Percentiles rank a stretch among this genome's conserved stretches.
Evolutionary conservation across 75 land plant genomes (phyloP).

Genomic region (Selaginella tamariscina): DNA sequence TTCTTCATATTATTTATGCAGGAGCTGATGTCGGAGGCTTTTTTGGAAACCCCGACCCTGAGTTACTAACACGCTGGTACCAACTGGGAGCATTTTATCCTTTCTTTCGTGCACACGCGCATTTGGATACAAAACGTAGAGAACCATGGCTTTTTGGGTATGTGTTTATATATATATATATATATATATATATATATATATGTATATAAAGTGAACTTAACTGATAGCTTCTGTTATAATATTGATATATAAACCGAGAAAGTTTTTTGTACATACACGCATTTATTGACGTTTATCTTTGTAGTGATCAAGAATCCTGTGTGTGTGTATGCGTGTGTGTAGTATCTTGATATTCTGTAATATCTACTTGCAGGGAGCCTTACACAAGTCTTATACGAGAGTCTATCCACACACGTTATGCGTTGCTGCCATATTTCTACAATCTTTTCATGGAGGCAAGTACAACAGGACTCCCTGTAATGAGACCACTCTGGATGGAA

Average conservation of each 20-base stretch:
- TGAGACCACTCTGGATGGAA: slow-evolving; percentile 98
- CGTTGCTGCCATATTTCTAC: slow-evolving; percentile 75
- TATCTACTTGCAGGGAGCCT: slow-evolving; percentile 49
- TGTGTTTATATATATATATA: too few relatives aligned
- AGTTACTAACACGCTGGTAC: slow-evolving; percentile 90
- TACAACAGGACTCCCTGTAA: slow-evolving; percentile 67
- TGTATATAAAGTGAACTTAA: too few relatives aligned
- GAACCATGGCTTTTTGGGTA: slow-evolving; percentile 99
- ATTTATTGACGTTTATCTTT: too few relatives aligned
- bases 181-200: too few relatives aligned
- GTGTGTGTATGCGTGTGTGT: too few relatives aligned
- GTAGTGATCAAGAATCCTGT: too few relatives aligned
- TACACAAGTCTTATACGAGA: slow-evolving; percentile 75
- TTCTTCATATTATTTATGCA: slow-evolving; percentile 19
- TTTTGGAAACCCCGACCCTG: slow-evolving; percentile 95
- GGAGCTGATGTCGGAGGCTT: slow-evolving; percentile 99
- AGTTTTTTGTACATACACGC: too few relatives aligned
- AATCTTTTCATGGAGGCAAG: slow-evolving; percentile 84
- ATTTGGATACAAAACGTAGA: slow-evolving; percentile 88
- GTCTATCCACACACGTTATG: slow-evolving; percentile 68
- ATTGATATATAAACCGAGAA: too few relatives aligned
- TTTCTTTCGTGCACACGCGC: slow-evolving; percentile 94
- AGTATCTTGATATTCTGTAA: too few relatives aligned
- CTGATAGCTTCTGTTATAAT: too few relatives aligned
- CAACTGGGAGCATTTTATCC: slow-evolving; percentile 97